Evolutionary conservation across 108 stramenopile genomes (phyloP), one percentile per base, ranked within the genome.

Genomic region (Pseudonitzschia multiseries): DNA sequence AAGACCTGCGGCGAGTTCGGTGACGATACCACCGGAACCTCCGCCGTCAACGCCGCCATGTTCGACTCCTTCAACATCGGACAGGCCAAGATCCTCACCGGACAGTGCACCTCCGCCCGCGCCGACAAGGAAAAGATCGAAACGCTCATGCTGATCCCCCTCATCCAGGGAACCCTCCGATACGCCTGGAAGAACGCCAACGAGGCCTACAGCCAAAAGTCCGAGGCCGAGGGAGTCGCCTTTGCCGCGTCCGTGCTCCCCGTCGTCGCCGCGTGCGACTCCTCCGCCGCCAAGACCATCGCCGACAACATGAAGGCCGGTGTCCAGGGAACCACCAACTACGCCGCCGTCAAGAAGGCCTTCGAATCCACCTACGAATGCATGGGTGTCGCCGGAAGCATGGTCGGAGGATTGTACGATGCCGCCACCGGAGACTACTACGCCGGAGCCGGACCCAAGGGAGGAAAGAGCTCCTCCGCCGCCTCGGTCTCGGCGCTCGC

Each of bases 211-310:
- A 80, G 68, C 0, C 86, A 89, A 67, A 86, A 88, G 69, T 82
- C 73, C 27, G 63, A 76, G n/a, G 86, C 88, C 8, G 80, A 84
- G 48, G 88, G 87, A 54, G 89, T 86, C 18, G 72, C 74, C 36
- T 91, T 89, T 65, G 87, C 87, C 18, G 87, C 86, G 17, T 75
- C 88, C 51, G 76, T 91, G 8, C 70, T 91, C 44, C 89, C 92
- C 15, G 65, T 83, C 28, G 48, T 93, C 24, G 73, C 84, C 56
- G 74, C 69, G 2, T 86, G 80, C 54, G 70, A 76, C 54, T 71
- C 59, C 2, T 54, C 43, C 0, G 86, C 81, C 61, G 89, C 89
- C n/a, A 10, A 52, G 18, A 82, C 69, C 18, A 77, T 93, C 43
- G 84, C 85, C 61, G 63, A 86, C 28, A 79, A 86, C 64, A 69